Base-by-base conservation (phyloP, 305 asterid species). In the Petunia hybrid region DNA sequence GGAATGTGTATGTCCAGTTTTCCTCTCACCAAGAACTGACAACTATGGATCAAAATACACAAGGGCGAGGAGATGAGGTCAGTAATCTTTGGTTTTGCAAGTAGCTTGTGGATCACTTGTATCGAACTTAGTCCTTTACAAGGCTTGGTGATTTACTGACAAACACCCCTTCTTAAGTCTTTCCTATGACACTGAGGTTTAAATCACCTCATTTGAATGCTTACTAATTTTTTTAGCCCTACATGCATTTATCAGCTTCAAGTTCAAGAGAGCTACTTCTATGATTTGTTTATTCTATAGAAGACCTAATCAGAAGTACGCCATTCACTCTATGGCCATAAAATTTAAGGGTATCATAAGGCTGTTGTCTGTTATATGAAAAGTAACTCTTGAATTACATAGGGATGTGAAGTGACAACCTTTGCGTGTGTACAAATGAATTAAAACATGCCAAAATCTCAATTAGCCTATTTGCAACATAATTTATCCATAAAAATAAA, bases 11-110 rank as follows among this genome's bases (percentile, higher is more conserved):
- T 83, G 85, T 94, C 84, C 99, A 96, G 78, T 96, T 92, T 87
- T 94, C 99, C 80, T 96, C 99, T 67, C 99, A 96, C 86, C 99
- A 96, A 86, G 99, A 96, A 85, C 87, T 96, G 82, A 96, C 98
- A 65, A 90, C 95, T 74, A 87, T 92, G 92, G 99, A 96, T 84
- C 99, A 96, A 86, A 91, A 83, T 87, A 36, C 97, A 53, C 99
- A 96, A 85, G 94, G 95, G 56, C 91, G 98, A 83, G 99, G 87
- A 81, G 99, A 96, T 6, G 99, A 96, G 99, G 99, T 96, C 89
- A 88, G 84, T 86, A 55, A 48, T 64, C 16, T 60, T 43, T 43
- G 31, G 60, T 41, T 42, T 45, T 78, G 60, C 7, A 65, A 45
- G 76, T 35, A 55, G 65, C 65, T 64, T 42, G 55, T 36, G 55